Conservation (phyloP, 257 asterid species). For the Nicotiana obtusifolia region DNA sequence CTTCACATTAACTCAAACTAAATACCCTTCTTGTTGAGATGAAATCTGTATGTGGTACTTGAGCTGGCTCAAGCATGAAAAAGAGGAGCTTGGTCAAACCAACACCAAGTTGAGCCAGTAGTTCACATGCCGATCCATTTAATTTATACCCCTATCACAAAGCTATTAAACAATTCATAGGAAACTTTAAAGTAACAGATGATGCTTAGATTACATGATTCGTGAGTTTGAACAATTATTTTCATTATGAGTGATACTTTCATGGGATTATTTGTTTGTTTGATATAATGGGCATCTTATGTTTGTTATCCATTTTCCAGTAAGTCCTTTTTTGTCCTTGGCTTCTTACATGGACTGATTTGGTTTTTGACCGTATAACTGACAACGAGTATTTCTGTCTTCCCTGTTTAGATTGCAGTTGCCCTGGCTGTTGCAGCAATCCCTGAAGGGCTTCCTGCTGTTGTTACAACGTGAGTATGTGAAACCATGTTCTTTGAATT, state of each 20-base stretch:
- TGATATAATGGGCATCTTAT: background rate
- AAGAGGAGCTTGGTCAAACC: background rate
- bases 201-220: background rate
- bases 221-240: background rate
- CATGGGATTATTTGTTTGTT: background rate
- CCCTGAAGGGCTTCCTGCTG: conserved; percentile 99
- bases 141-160: background rate
- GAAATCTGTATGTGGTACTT: background rate
- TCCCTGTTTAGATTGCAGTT: conserved; percentile 81
- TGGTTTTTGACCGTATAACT: background rate
- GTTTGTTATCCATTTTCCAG: background rate
- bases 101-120: background rate
- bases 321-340: background rate
- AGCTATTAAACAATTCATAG: background rate
- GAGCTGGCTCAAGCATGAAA: background rate
- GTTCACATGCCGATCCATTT: background rate
- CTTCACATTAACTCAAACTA: background rate
- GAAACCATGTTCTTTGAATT: conserved; percentile 13
- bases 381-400: conserved; percentile 3
- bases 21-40: background rate
- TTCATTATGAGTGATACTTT: background rate
- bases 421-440: conserved; percentile 99
- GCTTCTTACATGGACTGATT: background rate
- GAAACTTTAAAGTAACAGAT: background rate
- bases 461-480: conserved; percentile 86